phyloP scores from a whole-genome alignment of 129 eudicot genomes.

The Saposhnikovia divaricata region DNA sequence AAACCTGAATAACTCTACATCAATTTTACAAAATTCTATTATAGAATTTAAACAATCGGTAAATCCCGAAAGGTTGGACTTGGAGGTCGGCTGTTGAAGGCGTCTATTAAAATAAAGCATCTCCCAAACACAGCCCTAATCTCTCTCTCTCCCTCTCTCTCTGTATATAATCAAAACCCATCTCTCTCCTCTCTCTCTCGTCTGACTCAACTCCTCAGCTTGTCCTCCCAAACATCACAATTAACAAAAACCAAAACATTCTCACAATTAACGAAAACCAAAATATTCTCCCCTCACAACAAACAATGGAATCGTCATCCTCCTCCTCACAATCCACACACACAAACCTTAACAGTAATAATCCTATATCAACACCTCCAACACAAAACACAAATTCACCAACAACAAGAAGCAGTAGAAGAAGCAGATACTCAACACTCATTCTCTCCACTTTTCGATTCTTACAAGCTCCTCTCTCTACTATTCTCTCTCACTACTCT shows the following conservation, averaged over 20 bases:
- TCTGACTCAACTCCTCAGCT: too few relatives aligned
- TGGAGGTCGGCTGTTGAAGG: too few relatives aligned
- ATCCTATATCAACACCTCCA: conserved; percentile 17
- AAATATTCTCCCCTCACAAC: background rate
- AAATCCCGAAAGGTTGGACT: too few relatives aligned
- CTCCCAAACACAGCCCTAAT: background rate
- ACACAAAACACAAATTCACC: conserved; percentile 4
- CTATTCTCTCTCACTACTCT: conserved; percentile 39
- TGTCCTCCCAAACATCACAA: background rate
- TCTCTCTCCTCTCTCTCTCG: background rate
- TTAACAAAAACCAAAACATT: too few relatives aligned
- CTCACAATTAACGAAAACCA: background rate
- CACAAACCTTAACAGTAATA: background rate
- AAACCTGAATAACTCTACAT: too few relatives aligned
- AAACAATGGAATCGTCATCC: background rate
- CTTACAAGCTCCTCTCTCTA: conserved; percentile 54
- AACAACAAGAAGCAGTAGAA: conserved; percentile 17
- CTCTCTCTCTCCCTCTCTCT: background rate
- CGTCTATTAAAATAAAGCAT: too few relatives aligned
- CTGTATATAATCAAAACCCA: too few relatives aligned
- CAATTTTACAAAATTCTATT: too few relatives aligned
- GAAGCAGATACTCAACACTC: conserved; percentile 17
- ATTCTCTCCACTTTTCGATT: conserved; percentile 37
- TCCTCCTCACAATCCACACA: background rate
- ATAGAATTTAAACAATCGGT: too few relatives aligned